phyloP scores from a whole-genome alignment of 257 asterid genomes.

The Primulina tabacum region DNA sequence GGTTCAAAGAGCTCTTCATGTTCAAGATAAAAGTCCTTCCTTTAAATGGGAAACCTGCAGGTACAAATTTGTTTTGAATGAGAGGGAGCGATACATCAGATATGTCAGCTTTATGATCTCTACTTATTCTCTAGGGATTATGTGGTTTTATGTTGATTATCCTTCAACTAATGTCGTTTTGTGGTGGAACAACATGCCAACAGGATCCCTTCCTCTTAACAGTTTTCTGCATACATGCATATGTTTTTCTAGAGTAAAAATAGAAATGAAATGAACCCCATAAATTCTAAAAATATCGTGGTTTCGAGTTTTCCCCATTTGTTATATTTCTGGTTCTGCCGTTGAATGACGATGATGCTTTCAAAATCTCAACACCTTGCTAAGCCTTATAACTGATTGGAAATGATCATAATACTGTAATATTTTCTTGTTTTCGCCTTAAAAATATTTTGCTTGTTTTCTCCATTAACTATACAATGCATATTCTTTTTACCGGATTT shows the following conservation, averaged over 20 bases:
- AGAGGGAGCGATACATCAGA: neutral
- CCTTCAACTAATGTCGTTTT: neutral
- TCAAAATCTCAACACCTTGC: neutral
- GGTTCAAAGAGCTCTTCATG: slow-evolving; percentile 91
- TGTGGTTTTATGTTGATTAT: neutral
- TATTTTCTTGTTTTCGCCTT: neutral
- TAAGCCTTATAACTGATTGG: neutral
- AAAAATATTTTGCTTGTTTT: neutral
- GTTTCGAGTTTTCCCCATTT: neutral
- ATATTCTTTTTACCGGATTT: neutral
- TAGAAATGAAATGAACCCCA: neutral
- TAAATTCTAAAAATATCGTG: neutral
- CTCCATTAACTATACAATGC: neutral
- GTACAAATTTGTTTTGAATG: slow-evolving; percentile 32
- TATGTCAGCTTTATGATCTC: slow-evolving; percentile 1
- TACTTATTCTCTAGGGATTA: neutral
- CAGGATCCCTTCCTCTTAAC: neutral
- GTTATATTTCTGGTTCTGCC: neutral
- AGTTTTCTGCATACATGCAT: neutral
- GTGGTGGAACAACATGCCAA: neutral
- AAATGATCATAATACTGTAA: neutral
- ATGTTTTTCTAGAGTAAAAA: neutral
- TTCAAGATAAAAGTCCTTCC: slow-evolving; percentile 40
- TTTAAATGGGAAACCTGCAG: slow-evolving; percentile 82
- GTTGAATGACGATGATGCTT: neutral